Percentiles rank a stretch among this genome's conserved stretches.
Conservation (phyloP, 2,329 filamentous ascomycete genomes). For the Fusarium sp. region DNA sequence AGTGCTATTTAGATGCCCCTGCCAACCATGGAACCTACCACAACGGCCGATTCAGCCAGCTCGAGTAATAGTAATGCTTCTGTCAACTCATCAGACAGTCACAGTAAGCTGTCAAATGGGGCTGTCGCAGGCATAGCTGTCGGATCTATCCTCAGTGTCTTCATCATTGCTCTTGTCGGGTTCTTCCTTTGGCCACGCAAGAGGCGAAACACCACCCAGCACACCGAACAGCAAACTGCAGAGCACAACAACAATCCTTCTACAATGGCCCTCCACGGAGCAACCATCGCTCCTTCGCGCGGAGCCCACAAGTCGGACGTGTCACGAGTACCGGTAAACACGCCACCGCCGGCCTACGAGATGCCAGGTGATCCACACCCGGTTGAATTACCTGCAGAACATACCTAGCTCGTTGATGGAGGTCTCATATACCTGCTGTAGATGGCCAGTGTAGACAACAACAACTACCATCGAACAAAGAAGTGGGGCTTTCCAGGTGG, state of each 20-base stretch:
- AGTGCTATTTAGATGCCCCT: constrained; percentile 1
- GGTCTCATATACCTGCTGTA: too few relatives aligned
- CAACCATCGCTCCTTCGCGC: background rate
- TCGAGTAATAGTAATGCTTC: background rate
- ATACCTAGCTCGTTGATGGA: background rate
- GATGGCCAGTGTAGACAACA: too few relatives aligned
- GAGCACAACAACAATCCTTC: background rate
- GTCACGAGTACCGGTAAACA: background rate
- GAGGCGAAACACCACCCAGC: background rate
- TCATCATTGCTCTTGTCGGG: constrained; percentile 42
- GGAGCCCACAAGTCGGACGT: background rate
- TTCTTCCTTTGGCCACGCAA: constrained; percentile 52
- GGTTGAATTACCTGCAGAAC: constrained; percentile 1
- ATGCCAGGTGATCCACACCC: background rate
- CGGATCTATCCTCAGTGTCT: constrained; percentile 49
- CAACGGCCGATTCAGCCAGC: constrained; percentile 20
- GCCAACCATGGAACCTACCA: constrained; percentile 15
- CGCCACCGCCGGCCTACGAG: background rate
- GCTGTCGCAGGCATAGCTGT: constrained; percentile 54
- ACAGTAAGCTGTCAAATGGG: constrained; percentile 48
- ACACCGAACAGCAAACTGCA: background rate
- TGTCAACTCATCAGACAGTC: constrained; percentile 1
- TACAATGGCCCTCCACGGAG: background rate
- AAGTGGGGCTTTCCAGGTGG: too few relatives aligned
- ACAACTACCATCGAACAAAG: too few relatives aligned